A percentile compares a stretch with the other conserved stretches of the same genome.
Conservation (phyloP, 495 filamentous ascomycete species). For the Xylaria sp. region DNA sequence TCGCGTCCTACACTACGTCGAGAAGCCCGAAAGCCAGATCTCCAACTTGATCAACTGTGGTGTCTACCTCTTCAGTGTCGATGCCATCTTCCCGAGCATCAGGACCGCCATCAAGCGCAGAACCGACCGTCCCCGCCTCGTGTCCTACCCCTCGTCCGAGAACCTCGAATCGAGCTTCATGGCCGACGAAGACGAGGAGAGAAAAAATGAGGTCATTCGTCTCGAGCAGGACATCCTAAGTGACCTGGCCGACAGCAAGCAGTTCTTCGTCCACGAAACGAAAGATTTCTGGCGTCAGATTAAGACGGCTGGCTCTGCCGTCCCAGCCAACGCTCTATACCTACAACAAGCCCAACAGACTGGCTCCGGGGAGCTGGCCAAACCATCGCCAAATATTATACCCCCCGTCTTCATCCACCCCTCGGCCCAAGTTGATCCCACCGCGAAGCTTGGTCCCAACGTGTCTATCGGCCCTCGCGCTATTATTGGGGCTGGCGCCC, state of each 20-base stretch:
- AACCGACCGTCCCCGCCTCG: constrained; percentile 84
- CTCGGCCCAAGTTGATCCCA: constrained; percentile 88
- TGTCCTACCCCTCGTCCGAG: constrained; percentile 94
- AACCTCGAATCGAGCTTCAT: constrained; percentile 85
- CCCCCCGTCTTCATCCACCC: constrained; percentile 98
- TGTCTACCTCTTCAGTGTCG: constrained; percentile 95
- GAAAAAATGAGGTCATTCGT: constrained; percentile 87
- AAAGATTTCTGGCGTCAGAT: constrained; percentile 99
- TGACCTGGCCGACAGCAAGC: constrained; percentile 94
- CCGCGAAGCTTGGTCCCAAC: constrained; percentile 95
- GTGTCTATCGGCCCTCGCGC: constrained; percentile 92
- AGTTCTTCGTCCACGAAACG: constrained; percentile 98
- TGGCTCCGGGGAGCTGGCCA: constrained; percentile 79
- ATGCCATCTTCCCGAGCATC: constrained; percentile 96
- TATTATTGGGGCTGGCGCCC: constrained; percentile 82
- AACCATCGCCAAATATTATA: constrained; percentile 87
- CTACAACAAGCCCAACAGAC: constrained; percentile 92
- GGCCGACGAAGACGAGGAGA: constrained; percentile 73
- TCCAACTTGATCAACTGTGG: constrained; percentile 99
- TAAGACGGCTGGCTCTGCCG: constrained; percentile 97
- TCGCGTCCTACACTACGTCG: constrained; percentile 97
- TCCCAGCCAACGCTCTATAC: constrained; percentile 97
- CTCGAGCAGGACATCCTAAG: constrained; percentile 98
- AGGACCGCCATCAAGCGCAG: constrained; percentile 95
- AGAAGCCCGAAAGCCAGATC: constrained; percentile 98